phyloP scores from a whole-genome alignment of 306 rosid species.

The Hippophae tibetana region DNA sequence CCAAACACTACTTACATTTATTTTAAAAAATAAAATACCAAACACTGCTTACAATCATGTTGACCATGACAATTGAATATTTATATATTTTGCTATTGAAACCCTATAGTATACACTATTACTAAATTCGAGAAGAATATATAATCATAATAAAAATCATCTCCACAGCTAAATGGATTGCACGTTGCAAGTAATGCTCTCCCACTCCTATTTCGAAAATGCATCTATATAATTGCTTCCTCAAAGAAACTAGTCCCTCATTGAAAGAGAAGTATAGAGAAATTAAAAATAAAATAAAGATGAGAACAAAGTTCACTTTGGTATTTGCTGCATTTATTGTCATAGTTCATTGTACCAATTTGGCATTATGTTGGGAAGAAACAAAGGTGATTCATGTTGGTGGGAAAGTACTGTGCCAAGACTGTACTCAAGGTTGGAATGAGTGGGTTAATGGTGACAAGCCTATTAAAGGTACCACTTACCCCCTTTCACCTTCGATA shows the following conservation, averaged over 20 bases:
- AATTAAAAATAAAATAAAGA: slow-evolving; percentile 18
- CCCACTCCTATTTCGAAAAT: slow-evolving; percentile 19
- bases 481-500: too few species aligned
- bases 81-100: too few species aligned
- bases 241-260: background rate
- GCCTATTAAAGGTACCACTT: slow-evolving; percentile 48
- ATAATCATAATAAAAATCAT: too few species aligned
- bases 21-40: too few species aligned
- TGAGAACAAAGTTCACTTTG: background rate
- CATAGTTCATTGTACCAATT: slow-evolving; percentile 23
- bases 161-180: slow-evolving; percentile 21
- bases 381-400: slow-evolving; percentile 31
- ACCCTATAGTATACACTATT: too few species aligned
- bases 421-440: slow-evolving; percentile 66
- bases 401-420: slow-evolving; percentile 84
- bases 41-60: too few species aligned
- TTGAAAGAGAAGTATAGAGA: background rate
- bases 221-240: background rate
- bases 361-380: slow-evolving; percentile 21
- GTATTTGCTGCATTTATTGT: slow-evolving; percentile 27
- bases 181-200: slow-evolving; percentile 41
- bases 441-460: slow-evolving; percentile 53
- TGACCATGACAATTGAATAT: too few species aligned
- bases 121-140: too few species aligned
- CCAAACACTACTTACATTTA: too few species aligned